phyloP scores from a whole-genome alignment of 2,329 filamentous ascomycete genomes.

The Thelonectria rubi region DNA sequence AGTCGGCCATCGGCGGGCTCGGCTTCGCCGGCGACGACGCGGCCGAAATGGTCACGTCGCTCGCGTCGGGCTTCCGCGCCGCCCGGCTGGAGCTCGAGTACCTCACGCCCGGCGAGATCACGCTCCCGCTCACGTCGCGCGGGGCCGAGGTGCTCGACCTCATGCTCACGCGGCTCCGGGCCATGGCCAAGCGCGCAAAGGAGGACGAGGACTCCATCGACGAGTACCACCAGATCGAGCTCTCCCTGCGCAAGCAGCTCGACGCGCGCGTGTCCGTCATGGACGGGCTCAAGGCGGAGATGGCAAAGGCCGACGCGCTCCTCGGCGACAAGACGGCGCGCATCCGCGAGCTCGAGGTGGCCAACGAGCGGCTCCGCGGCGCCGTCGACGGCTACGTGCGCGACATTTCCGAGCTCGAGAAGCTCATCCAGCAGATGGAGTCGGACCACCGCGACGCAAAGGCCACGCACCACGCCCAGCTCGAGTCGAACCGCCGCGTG shows the following conservation, averaged over 20 bases:
- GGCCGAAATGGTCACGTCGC: slow-evolving; percentile 57
- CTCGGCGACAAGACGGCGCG: slow-evolving; percentile 51
- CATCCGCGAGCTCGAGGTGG: slow-evolving; percentile 59
- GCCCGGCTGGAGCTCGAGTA: slow-evolving; percentile 71
- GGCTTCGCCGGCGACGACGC: slow-evolving; percentile 62
- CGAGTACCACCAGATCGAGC: slow-evolving; percentile 67
- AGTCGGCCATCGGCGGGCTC: slow-evolving; percentile 55
- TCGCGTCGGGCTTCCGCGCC: slow-evolving; percentile 61
- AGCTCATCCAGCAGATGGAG: slow-evolving; percentile 60
- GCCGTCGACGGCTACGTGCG: slow-evolving; percentile 62
- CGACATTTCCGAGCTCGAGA: slow-evolving; percentile 64
- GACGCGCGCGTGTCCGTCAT: slow-evolving; percentile 61
- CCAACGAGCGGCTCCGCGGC: slow-evolving; percentile 59
- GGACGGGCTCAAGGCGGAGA: slow-evolving; percentile 56
- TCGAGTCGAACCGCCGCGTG: slow-evolving; percentile 47
- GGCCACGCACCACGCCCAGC: slow-evolving; percentile 46
- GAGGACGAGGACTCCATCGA: slow-evolving; percentile 65
- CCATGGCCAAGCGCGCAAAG: slow-evolving; percentile 56
- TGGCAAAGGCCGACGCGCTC: slow-evolving; percentile 46
- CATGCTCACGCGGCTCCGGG: slow-evolving; percentile 59
- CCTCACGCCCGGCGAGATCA: slow-evolving; percentile 66
- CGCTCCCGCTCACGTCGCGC: slow-evolving; percentile 60
- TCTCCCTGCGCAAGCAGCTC: slow-evolving; percentile 65
- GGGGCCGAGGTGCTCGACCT: slow-evolving; percentile 66
- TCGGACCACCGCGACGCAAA: slow-evolving; percentile 43